Evolutionary conservation across 352 stramenopile genomes (phyloP).

Genomic region (Pythium oligandrum): DNA sequence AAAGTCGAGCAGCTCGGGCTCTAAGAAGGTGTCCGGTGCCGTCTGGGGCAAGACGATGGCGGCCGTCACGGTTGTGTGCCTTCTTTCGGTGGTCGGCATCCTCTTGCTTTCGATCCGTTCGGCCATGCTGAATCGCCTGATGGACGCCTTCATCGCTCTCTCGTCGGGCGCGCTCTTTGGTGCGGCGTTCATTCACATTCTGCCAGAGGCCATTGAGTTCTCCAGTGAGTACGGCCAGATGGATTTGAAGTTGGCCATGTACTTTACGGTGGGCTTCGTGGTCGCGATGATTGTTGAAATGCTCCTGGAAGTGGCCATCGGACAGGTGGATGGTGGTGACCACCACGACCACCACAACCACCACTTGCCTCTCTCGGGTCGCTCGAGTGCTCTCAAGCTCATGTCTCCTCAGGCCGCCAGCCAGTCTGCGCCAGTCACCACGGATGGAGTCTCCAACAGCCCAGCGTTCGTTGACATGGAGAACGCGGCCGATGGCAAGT

Average conservation of each 20-base stretch:
- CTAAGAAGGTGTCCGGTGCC: slow-evolving; percentile 18
- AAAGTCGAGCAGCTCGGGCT: slow-evolving; percentile 1
- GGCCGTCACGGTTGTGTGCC: slow-evolving; percentile 26
- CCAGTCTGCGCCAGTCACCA: neutral
- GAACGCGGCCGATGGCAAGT: slow-evolving; percentile 15
- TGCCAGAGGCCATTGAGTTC: slow-evolving; percentile 68
- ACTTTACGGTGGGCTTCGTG: slow-evolving; percentile 62
- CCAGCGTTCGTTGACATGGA: slow-evolving; percentile 18
- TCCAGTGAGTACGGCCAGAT: slow-evolving; percentile 50
- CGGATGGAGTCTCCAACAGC: slow-evolving; percentile 4
- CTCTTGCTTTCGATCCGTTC: slow-evolving; percentile 27
- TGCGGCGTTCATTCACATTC: slow-evolving; percentile 68
- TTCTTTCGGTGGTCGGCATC: slow-evolving; percentile 43
- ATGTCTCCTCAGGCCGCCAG: slow-evolving; percentile 1
- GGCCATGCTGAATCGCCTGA: slow-evolving; percentile 24
- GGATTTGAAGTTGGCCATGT: slow-evolving; percentile 47
- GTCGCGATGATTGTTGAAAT: slow-evolving; percentile 54
- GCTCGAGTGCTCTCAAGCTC: slow-evolving; percentile 20
- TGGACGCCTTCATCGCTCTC: slow-evolving; percentile 50
- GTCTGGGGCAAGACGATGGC: slow-evolving; percentile 40
- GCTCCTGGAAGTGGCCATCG: slow-evolving; percentile 40
- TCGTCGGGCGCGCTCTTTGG: slow-evolving; percentile 67
- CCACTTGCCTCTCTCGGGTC: slow-evolving; percentile 7
- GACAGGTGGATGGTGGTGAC: slow-evolving; percentile 22
- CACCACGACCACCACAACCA: slow-evolving; percentile 21